Percentiles rank a stretch among this genome's conserved stretches.
Conservation (phyloP, 163 green algal genomes). For the Scenedesmus sp. region DNA sequence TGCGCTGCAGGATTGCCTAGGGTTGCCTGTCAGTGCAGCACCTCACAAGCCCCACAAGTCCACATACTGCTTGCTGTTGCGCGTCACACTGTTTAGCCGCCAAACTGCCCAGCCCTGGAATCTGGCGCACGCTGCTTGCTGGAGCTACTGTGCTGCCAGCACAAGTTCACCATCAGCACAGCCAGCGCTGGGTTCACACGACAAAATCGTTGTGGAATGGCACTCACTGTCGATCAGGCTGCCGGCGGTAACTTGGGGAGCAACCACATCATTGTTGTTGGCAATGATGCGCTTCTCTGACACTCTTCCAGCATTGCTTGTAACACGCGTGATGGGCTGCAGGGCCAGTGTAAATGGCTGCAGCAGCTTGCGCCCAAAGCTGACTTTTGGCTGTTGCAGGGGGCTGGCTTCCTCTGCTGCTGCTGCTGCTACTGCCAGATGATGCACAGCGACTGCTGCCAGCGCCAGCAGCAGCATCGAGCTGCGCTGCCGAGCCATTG, state of each 20-base stretch:
- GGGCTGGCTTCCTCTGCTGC: background rate
- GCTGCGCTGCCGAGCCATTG: background rate
- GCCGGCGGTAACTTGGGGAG: background rate
- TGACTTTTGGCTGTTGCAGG: background rate
- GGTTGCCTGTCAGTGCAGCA: too few relatives aligned
- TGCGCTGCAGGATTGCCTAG: too few relatives aligned
- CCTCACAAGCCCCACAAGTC: too few relatives aligned
- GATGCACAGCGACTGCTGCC: background rate
- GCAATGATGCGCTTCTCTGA: slow-evolving; percentile 12
- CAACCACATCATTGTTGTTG: slow-evolving; percentile 8
- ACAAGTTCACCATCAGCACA: background rate
- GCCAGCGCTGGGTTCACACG: background rate
- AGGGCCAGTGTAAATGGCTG: slow-evolving; percentile 32
- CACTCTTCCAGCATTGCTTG: slow-evolving; percentile 22
- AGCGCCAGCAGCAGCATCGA: slow-evolving; percentile 7
- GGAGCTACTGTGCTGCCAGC: background rate
- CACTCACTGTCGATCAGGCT: slow-evolving; percentile 26
- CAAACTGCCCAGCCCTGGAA: background rate
- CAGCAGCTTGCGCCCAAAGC: slow-evolving; percentile 25
- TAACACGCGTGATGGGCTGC: slow-evolving; percentile 4
- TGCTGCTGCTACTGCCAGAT: background rate
- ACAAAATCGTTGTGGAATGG: background rate
- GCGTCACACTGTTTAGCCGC: background rate
- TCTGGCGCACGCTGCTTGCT: too few relatives aligned
- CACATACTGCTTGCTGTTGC: too few relatives aligned